A percentile compares a stretch with the other conserved stretches of the same genome.
Conservation (phyloP, 352 stramenopile genomes). For the Pythium folliculosum region DNA sequence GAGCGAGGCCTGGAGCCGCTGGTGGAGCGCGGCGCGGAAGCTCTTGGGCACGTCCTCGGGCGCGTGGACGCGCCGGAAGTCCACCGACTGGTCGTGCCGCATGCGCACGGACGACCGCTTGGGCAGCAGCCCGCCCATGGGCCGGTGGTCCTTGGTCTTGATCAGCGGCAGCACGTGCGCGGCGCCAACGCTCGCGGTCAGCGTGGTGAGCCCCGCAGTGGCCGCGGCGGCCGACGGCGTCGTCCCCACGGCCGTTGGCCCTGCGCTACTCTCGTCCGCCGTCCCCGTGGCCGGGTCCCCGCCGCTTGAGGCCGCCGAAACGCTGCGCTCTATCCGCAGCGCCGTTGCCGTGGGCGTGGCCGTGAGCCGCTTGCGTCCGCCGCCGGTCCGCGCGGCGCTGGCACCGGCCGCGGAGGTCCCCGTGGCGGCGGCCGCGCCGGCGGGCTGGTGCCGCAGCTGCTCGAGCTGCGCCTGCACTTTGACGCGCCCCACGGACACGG, state of each 20-base stretch:
- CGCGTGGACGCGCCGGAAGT: conserved; percentile 72
- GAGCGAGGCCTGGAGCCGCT: conserved; percentile 24
- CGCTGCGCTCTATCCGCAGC: conserved; percentile 1
- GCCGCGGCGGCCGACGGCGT: neutral
- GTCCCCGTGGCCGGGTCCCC: neutral
- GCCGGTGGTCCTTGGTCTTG: conserved; percentile 50
- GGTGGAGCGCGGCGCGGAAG: conserved; percentile 61
- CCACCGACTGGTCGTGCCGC: conserved; percentile 61
- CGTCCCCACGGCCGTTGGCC: neutral
- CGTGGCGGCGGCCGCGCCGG: neutral
- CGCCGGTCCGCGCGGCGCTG: neutral
- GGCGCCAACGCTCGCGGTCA: conserved; percentile 38
- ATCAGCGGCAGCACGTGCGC: conserved; percentile 58
- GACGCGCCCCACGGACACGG: conserved; percentile 50
- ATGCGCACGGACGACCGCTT: conserved; percentile 67
- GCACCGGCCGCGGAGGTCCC: neutral
- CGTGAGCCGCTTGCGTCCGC: conserved; percentile 9
- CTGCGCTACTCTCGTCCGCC: neutral
- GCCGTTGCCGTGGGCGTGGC: conserved; percentile 4
- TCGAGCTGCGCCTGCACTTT: conserved; percentile 36
- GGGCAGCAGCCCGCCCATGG: conserved; percentile 67
- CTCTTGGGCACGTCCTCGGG: conserved; percentile 75
- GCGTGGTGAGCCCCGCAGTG: conserved; percentile 13
- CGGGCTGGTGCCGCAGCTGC: neutral
- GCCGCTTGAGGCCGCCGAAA: no score